Base-by-base conservation (phyloP, 345 rosid genomes). In the Xanthoceras sorbifolium region DNA sequence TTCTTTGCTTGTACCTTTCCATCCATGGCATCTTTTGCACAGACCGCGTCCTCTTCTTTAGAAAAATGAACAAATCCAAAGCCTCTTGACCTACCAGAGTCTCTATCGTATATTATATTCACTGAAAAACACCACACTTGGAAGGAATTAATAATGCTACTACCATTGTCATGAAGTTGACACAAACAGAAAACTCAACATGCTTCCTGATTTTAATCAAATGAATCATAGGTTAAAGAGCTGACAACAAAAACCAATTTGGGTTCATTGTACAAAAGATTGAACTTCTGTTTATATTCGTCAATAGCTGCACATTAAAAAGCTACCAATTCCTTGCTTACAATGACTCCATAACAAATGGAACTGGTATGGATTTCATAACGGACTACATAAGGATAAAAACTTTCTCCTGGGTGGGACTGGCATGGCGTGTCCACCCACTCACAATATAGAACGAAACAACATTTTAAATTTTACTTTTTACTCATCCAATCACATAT, bases 11-110 rank as follows among this genome's bases (percentile, higher is more conserved):
- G 25, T 57, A 93, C 97, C 97, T 85, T 93, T 42, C 98, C 98
- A 84, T 96, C 97, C 98, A 93, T 93, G 76, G 94, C 94, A 73
- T 90, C 91, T 87, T 89, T 96, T 0, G 98, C 99, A 75, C 78
- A 74, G 8, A 46, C 22, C 69, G 98, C 97, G 46, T 90, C 84
- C 11, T 72, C 84, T 81, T 86, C 86, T 73, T 87, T 85, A 15
- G 83, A 68, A 74, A 92, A 96, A 74, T 85, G 89, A 68, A 96
- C 94, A 80, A 93, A 96, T 22, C 99, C 99, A 29, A 90, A 93
- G 5, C 99, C 93, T 92, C 91, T 92, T 69, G 99, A 86, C 76
- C 99, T 83, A 32, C 98, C 98, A 63, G 84, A 89, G 50, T 83
- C 92, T 79, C 81, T 93, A 64, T 93, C 98, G 11, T 94, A 93